Percentiles rank a stretch among this genome's conserved stretches.
phyloP scores from a whole-genome alignment of 768 basidiomycete species.

The Mycena belliarum region DNA sequence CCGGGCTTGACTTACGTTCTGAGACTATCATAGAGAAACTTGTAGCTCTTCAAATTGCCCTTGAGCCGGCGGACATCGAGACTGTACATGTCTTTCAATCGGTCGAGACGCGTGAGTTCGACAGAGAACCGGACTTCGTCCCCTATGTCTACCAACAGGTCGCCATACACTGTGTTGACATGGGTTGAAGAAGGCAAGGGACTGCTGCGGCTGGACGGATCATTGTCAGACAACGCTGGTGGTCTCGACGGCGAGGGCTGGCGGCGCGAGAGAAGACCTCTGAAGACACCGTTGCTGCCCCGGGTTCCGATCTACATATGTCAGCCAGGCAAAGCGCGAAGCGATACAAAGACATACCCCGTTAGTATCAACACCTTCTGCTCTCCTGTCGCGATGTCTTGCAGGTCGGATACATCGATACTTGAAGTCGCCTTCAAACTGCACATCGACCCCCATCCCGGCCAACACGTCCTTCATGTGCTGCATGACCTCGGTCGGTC shows the following conservation, averaged over 20 bases:
- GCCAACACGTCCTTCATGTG: constrained; percentile 69
- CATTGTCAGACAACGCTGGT: constrained; percentile 22
- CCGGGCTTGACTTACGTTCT: constrained; percentile 50
- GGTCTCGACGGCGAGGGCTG: constrained; percentile 38
- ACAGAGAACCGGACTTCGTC: constrained; percentile 94
- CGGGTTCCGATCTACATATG: background rate
- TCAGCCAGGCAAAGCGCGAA: background rate
- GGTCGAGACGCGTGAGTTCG: constrained; percentile 84
- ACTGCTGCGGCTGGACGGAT: constrained; percentile 27
- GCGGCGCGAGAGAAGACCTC: constrained; percentile 65
- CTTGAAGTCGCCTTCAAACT: constrained; percentile 79
- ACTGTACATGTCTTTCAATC: constrained; percentile 81
- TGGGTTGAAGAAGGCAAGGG: constrained; percentile 9
- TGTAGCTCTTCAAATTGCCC: constrained; percentile 84
- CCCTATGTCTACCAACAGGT: constrained; percentile 66
- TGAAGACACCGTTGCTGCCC: constrained; percentile 50
- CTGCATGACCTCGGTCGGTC: constrained; percentile 76
- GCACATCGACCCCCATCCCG: constrained; percentile 80
- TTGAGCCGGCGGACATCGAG: constrained; percentile 87
- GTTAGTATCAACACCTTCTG: constrained; percentile 45
- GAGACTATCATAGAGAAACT: constrained; percentile 76
- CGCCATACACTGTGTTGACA: constrained; percentile 56
- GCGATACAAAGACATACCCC: constrained; percentile 10
- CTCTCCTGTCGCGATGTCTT: constrained; percentile 39
- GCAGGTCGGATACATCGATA: constrained; percentile 75